Conservation (phyloP, 306 rosid genomes). For the Sophora flavescens region DNA sequence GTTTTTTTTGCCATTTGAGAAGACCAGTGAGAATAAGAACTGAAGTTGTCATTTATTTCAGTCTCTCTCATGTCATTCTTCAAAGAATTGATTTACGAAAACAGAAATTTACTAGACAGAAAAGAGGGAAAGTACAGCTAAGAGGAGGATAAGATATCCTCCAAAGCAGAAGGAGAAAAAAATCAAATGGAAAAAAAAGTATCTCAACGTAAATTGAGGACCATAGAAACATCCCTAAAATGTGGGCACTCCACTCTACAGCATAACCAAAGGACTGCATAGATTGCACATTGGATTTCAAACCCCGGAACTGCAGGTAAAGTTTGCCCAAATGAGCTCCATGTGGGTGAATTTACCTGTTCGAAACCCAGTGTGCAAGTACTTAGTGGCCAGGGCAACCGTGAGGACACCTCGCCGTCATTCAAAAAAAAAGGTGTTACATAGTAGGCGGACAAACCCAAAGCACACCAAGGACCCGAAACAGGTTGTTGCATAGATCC, state of each 20-base stretch:
- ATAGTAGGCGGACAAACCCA: background rate
- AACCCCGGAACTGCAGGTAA: background rate
- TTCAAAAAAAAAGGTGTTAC: background rate
- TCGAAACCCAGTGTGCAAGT: background rate
- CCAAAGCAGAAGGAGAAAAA: background rate
- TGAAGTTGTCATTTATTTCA: constrained; percentile 11
- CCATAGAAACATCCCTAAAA: background rate
- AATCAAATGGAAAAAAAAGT: background rate
- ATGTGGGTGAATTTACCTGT: background rate
- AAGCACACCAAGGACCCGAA: background rate
- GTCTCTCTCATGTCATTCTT: background rate
- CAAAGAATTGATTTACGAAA: background rate
- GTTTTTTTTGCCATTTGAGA: background rate
- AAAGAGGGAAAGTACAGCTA: background rate
- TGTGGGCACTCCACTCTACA: background rate
- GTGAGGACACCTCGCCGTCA: background rate
- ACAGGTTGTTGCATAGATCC: background rate
- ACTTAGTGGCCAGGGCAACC: background rate
- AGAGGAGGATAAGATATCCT: background rate
- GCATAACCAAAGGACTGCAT: background rate
- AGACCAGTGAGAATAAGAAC: constrained; percentile 10
- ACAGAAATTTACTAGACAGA: background rate
- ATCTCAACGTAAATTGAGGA: background rate
- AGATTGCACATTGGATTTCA: background rate
- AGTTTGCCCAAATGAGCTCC: background rate